Evolutionary conservation across 306 rosid genomes (phyloP), one percentile per base, ranked within the genome.

Genomic region (Ormosia semicastrata): DNA sequence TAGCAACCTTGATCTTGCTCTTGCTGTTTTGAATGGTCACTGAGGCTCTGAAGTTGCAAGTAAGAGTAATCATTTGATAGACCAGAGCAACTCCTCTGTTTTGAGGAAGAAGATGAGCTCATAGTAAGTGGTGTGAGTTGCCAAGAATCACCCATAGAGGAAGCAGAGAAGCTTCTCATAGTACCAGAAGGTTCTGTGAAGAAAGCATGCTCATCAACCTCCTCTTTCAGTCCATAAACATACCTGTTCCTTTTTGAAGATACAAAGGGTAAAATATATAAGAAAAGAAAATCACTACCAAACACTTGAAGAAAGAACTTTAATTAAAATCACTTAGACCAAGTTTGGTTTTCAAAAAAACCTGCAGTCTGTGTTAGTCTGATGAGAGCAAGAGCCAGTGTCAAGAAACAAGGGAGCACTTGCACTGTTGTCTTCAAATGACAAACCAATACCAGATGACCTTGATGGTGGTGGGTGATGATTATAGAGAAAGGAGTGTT

Each of bases 61-160:
- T 76, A 86, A 53, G 91, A 85, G 59, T 86, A 87, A 69, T 89
- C 94, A 74, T 71, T 82, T 46, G 89, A 88, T 34, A 87, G 47
- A 67, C 76, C 86, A 43, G 90, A 66, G 84, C 84, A 84, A 40
- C 71, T 86, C 57, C 89, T 91, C 69, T 91, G 95, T 66, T 88
- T 88, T 43, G 89, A 73, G n/a, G 89, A 86, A 2, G 92, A 47
- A 4, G 54, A 85, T 2, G 92, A 88, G 59, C 92, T 94, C 86
- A 92, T 94, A 3, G 92, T 85, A 9, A 93, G 83, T 49, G 98
- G 97, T 59, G 94, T 91, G 75, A 94, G 84, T 87, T 94, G 91
- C 96, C 95, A 90, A 4, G 94, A 66, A 43, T 89, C 93, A 65
- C 90, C 87, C 84, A 87, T 68, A 4, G 97, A 84, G 36, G 98